A percentile compares a stretch with the other conserved stretches of the same genome.
These are phyloP conservation scores for Phytophthora sp. DNA, from an alignment of 352 stramenopile genomes.

Conservation along the genomic window DNA sequence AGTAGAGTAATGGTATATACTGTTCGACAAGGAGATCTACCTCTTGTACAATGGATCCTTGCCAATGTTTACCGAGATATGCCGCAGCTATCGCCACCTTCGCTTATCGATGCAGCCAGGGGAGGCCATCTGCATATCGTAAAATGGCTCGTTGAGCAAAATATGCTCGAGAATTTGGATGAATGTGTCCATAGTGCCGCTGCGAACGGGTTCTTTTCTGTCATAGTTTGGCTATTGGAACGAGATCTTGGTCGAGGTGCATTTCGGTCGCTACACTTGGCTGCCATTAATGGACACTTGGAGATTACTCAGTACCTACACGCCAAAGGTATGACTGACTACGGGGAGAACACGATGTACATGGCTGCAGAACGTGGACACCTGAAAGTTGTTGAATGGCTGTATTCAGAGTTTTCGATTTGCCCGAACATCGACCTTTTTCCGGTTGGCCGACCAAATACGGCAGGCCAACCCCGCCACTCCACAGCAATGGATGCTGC, in stretches of 20 bases:
- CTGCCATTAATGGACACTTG: slow-evolving; percentile 27
- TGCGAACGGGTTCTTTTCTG: slow-evolving; percentile 11
- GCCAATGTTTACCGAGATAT: slow-evolving; percentile 20
- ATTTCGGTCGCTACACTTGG: slow-evolving; percentile 23
- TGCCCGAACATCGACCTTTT: slow-evolving; percentile 21
- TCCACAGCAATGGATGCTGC: slow-evolving; percentile 29
- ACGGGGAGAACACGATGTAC: slow-evolving; percentile 25
- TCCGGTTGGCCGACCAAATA: slow-evolving; percentile 10
- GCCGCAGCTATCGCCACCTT: slow-evolving; percentile 21
- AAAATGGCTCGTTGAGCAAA: slow-evolving; percentile 29
- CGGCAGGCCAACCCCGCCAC: slow-evolving; percentile 8
- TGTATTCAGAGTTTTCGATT: slow-evolving; percentile 16
- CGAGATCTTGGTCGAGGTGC: slow-evolving; percentile 21
- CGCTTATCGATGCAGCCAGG: slow-evolving; percentile 29
- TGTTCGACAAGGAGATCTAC: slow-evolving; percentile 27
- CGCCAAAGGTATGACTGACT: slow-evolving; percentile 22
- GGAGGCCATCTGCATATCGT: slow-evolving; percentile 37
- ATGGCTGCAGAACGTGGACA: slow-evolving; percentile 26
- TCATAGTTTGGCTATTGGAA: slow-evolving; percentile 24
- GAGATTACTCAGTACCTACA: slow-evolving; percentile 29
- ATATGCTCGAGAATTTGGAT: slow-evolving; percentile 28
- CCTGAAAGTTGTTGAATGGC: slow-evolving; percentile 30
- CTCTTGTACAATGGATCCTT: slow-evolving; percentile 34
- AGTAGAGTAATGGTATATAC: slow-evolving; percentile 25
- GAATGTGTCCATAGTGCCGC: slow-evolving; percentile 24